phyloP scores from a whole-genome alignment of 805 yeast species.

The Metschnikowia orientalis region DNA sequence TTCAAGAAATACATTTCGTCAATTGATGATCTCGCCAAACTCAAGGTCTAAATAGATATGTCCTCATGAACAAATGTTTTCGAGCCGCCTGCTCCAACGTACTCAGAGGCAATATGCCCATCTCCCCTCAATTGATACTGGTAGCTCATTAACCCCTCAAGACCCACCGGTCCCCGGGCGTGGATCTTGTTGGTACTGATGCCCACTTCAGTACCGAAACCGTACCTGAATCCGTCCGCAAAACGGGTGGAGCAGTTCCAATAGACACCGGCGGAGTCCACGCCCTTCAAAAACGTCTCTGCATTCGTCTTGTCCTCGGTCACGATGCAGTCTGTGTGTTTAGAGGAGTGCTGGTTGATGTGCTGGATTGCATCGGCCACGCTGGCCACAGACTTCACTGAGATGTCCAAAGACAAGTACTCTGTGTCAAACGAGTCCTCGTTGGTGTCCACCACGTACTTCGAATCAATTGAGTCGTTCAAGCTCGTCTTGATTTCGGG shows the following conservation, averaged over 20 bases:
- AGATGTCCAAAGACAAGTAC: conserved; percentile 76
- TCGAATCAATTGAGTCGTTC: conserved; percentile 19
- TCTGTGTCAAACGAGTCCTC: conserved; percentile 77
- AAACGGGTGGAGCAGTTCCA: conserved; percentile 97
- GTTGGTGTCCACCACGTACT: conserved; percentile 44
- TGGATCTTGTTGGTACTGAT: conserved; percentile 95
- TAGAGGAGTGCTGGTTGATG: conserved; percentile 88
- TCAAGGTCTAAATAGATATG: conserved; percentile 20
- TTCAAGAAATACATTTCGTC: conserved; percentile 14
- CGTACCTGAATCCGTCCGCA: conserved; percentile 98
- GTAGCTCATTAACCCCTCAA: conserved; percentile 93
- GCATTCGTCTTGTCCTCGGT: conserved; percentile 73
- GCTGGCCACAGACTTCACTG: conserved; percentile 58
- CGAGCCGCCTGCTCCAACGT: conserved; percentile 88
- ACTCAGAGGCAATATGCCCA: conserved; percentile 91
- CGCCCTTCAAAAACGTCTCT: conserved; percentile 70
- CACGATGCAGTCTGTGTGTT: conserved; percentile 90
- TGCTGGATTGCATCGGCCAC: conserved; percentile 76
- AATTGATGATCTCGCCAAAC: no score
- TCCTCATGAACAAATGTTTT: conserved; percentile 73
- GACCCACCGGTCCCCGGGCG: conserved; percentile 97
- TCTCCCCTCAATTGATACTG: conserved; percentile 89
- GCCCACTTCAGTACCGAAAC: conserved; percentile 98
- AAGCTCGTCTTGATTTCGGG: conserved; percentile 39
- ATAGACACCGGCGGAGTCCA: conserved; percentile 94